A percentile compares a stretch with the other conserved stretches of the same genome.
Conservation (phyloP, 2,329 filamentous ascomycete genomes). For the Exophiala xenobiotica region DNA sequence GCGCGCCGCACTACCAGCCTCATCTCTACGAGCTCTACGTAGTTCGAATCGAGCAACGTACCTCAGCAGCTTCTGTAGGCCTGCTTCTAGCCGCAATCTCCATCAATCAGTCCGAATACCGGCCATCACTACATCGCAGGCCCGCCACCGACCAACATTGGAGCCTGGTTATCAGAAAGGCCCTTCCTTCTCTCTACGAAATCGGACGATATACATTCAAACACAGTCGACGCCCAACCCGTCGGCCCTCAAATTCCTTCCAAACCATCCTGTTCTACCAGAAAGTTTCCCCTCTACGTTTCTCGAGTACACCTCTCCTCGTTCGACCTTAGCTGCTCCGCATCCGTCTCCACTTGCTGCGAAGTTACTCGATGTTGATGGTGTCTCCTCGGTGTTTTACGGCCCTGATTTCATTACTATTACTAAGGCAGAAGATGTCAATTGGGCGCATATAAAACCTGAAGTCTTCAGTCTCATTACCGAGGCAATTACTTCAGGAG, state of each 20-base stretch:
- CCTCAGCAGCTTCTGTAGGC: slow-evolving; percentile 9
- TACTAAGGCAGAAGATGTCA: slow-evolving; percentile 80
- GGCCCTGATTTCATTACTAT: slow-evolving; percentile 95
- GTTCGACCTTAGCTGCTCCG: slow-evolving; percentile 82
- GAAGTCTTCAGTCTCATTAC: slow-evolving; percentile 95
- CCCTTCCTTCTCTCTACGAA: slow-evolving; percentile 38
- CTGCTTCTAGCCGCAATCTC: slow-evolving; percentile 11
- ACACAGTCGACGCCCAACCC: slow-evolving; percentile 91
- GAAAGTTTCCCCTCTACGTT: slow-evolving; percentile 70
- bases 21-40: slow-evolving; percentile 6
- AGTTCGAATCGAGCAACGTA: neutral
- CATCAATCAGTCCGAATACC: slow-evolving; percentile 46
- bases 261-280: slow-evolving; percentile 83
- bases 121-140: slow-evolving; percentile 49
- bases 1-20: slow-evolving; percentile 8
- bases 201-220: slow-evolving; percentile 92
- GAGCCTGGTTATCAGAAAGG: slow-evolving; percentile 41
- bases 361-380: slow-evolving; percentile 88
- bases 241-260: slow-evolving; percentile 94
- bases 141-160: slow-evolving; percentile 47
- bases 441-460: slow-evolving; percentile 93
- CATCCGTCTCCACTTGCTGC: slow-evolving; percentile 89
- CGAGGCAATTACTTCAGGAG: slow-evolving; percentile 81
- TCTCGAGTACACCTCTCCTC: slow-evolving; percentile 87
- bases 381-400: slow-evolving; percentile 93